Conservation (phyloP, 31 red algal genomes). For the Porphyra umbilicalis region DNA sequence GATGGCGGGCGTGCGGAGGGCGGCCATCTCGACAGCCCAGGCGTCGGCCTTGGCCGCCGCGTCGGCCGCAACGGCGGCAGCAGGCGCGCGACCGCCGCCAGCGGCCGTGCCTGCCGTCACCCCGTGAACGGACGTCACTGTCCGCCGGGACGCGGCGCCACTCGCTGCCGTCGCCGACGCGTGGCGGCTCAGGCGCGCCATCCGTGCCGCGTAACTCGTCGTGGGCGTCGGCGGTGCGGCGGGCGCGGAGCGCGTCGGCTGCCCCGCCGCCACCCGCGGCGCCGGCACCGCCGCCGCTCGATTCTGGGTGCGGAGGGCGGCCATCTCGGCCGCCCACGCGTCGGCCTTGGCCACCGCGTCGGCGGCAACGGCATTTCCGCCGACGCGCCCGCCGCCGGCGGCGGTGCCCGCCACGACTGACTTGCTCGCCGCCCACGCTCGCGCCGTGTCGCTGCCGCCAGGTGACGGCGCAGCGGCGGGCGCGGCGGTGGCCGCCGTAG, state of each 20-base stretch:
- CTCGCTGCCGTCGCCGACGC: background rate
- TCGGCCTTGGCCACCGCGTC: background rate
- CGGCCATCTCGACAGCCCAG: background rate
- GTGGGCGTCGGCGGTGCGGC: background rate
- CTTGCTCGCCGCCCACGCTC: background rate
- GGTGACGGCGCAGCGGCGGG: background rate
- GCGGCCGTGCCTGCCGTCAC: background rate
- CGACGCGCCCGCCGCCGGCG: background rate
- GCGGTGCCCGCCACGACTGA: background rate
- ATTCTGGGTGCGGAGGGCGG: background rate
- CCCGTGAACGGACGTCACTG: background rate
- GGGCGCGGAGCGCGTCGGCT: background rate
- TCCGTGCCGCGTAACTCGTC: background rate
- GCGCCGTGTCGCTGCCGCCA: background rate
- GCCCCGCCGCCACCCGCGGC: background rate
- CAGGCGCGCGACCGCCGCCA: background rate
- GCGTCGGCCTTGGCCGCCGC: background rate
- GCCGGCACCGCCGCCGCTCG: background rate
- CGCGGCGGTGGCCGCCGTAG: background rate
- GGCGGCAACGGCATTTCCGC: background rate
- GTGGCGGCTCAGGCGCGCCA: background rate
- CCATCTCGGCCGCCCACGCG: background rate
- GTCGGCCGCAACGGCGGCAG: background rate
- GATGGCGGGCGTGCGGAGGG: background rate
- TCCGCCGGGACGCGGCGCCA: background rate